Conservation (phyloP, 352 stramenopile species). For the Aphanomyces euteiches region DNA sequence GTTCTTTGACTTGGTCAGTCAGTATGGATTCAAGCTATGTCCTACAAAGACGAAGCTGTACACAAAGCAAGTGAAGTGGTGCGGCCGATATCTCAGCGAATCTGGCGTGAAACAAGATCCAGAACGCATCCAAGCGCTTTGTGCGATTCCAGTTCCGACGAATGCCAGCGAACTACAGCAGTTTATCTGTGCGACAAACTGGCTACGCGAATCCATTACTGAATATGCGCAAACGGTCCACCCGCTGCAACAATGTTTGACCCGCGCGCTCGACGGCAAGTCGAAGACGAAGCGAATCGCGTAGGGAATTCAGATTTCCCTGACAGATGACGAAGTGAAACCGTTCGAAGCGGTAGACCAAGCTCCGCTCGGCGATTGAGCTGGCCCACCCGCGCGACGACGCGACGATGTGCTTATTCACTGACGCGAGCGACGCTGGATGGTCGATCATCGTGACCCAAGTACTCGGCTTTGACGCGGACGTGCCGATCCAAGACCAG, state of each 20-base stretch:
- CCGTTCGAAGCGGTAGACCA: not conserved
- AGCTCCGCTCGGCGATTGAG: not conserved
- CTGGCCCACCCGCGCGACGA: not conserved
- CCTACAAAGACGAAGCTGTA: too few relatives aligned
- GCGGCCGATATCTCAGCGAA: too few relatives aligned
- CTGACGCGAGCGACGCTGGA: constrained; percentile 29
- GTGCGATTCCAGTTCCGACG: not conserved
- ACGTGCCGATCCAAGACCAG: constrained; percentile 9
- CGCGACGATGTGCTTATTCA: constrained; percentile 18
- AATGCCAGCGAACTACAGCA: constrained; percentile 33
- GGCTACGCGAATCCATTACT: constrained; percentile 30
- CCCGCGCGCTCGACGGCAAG: not conserved
- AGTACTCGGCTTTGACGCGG: constrained; percentile 13
- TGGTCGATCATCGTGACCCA: constrained; percentile 33
- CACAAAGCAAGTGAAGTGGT: too few relatives aligned
- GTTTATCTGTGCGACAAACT: constrained; percentile 36
- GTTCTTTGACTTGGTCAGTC: too few relatives aligned
- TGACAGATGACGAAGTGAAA: not conserved
- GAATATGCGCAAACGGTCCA: constrained; percentile 27
- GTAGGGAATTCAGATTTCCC: not conserved
- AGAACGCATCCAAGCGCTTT: too few relatives aligned
- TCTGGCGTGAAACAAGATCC: too few relatives aligned
- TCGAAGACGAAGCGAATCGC: not conserved
- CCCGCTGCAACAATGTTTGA: constrained; percentile 23
- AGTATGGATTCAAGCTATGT: too few relatives aligned